These are phyloP conservation scores for Pterocarpus santalinus DNA, from an alignment of 306 rosid species.

Conservation along the genomic window DNA sequence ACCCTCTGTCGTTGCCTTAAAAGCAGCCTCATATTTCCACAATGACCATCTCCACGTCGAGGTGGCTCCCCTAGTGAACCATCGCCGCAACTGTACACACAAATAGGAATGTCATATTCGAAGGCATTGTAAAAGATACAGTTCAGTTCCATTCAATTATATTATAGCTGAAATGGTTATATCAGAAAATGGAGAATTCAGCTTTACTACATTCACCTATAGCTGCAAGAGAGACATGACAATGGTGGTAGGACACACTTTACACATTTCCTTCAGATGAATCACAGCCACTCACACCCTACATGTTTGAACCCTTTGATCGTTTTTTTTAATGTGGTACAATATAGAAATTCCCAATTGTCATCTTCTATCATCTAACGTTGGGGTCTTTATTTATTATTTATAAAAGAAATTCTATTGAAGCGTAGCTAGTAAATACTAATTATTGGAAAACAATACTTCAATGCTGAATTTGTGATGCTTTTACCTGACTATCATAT, in stretches of 20 bases:
- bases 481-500: neutral
- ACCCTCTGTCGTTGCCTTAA: conserved; percentile 85
- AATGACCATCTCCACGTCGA: conserved; percentile 74
- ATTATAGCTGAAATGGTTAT: neutral
- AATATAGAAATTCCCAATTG: neutral
- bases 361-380: neutral
- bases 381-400: neutral
- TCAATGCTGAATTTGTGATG: neutral
- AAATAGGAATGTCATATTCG: conserved; percentile 14
- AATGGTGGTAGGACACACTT: neutral
- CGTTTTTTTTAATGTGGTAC: neutral
- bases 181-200: no score
- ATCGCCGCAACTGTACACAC: conserved; percentile 81
- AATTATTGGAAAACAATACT: neutral
- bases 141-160: neutral
- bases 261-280: neutral
- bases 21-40: conserved; percentile 90
- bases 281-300: neutral
- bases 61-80: conserved; percentile 82
- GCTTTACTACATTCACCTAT: neutral
- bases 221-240: neutral
- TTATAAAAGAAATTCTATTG: neutral
- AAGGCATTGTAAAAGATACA: conserved; percentile 1
- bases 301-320: conserved; percentile 21
- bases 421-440: conserved; percentile 1